These are phyloP conservation scores for Penicillium sp. DNA, from an alignment of 2,329 filamentous ascomycete genomes.

Conservation along the genomic window DNA sequence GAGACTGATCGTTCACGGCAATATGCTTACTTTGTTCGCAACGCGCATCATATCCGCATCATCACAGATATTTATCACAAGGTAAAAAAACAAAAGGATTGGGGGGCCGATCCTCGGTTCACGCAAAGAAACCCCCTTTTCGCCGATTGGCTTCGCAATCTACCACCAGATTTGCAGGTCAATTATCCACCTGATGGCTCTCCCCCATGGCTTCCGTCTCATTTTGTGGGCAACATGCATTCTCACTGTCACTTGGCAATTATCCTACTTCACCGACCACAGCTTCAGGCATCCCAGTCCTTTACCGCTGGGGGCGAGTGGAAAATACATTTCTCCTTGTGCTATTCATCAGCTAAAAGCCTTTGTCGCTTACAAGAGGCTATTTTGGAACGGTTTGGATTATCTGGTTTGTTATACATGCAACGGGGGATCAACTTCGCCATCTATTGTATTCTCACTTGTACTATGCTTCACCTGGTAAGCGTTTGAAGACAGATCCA, in stretches of 20 bases:
- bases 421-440: conserved; percentile 91
- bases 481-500: conserved; percentile 39
- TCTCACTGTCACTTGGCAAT: conserved; percentile 83
- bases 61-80: conserved; percentile 75
- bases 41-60: conserved; percentile 73
- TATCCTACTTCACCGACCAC: conserved; percentile 84
- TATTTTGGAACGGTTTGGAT: conserved; percentile 71
- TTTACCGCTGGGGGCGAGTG: conserved; percentile 70
- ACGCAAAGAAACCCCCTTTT: conserved; percentile 76
- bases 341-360: conserved; percentile 79
- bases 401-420: conserved; percentile 85
- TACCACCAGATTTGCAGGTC: conserved; percentile 77
- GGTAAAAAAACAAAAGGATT: conserved; percentile 75
- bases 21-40: conserved; percentile 76
- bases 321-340: conserved; percentile 85
- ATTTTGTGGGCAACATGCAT: conserved; percentile 86
- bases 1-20: conserved; percentile 80
- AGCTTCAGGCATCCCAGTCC: conserved; percentile 75
- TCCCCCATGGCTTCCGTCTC: conserved; percentile 79
- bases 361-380: conserved; percentile 86
- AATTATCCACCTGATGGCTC: conserved; percentile 76
- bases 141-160: conserved; percentile 70
- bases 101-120: conserved; percentile 83
- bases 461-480: conserved; percentile 90
- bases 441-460: conserved; percentile 88